Conservation (phyloP, 441 rosid genomes). For the Capsella rubella region DNA sequence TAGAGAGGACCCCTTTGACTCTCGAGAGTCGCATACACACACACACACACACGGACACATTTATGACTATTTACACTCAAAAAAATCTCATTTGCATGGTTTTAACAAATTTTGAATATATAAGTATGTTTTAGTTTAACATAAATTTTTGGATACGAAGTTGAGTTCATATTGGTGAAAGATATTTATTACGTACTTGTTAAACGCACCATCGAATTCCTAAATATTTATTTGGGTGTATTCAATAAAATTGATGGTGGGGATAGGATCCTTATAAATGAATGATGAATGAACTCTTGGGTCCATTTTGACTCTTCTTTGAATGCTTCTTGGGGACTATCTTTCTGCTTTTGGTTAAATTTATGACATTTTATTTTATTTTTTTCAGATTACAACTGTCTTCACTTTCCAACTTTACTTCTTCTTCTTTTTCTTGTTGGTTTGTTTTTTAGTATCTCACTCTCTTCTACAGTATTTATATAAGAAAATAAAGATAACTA, state of each 20-base stretch:
- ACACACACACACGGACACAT: conserved; percentile 39
- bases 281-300: conserved; percentile 4
- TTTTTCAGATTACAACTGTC: conserved; percentile 36
- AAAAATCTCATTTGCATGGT: conserved; percentile 22
- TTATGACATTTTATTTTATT: conserved; percentile 30
- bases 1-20: conserved; percentile 14
- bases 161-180: conserved; percentile 17
- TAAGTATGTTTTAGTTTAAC: background rate
- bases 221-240: conserved; percentile 10
- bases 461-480: background rate
- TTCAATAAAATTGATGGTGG: conserved; percentile 32
- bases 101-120: conserved; percentile 7
- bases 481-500: background rate
- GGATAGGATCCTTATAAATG: conserved; percentile 36
- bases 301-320: conserved; percentile 44
- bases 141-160: conserved; percentile 15
- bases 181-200: conserved; percentile 12
- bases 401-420: conserved; percentile 23
- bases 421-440: background rate
- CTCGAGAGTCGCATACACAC: conserved; percentile 33
- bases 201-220: conserved; percentile 23
- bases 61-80: conserved; percentile 33
- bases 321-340: conserved; percentile 18
- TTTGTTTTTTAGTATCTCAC: background rate
- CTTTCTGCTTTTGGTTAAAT: conserved; percentile 44